These are phyloP conservation scores for Pestalotiopsis sp. DNA, from an alignment of 2,329 filamentous ascomycete species.

Conservation along the genomic window DNA sequence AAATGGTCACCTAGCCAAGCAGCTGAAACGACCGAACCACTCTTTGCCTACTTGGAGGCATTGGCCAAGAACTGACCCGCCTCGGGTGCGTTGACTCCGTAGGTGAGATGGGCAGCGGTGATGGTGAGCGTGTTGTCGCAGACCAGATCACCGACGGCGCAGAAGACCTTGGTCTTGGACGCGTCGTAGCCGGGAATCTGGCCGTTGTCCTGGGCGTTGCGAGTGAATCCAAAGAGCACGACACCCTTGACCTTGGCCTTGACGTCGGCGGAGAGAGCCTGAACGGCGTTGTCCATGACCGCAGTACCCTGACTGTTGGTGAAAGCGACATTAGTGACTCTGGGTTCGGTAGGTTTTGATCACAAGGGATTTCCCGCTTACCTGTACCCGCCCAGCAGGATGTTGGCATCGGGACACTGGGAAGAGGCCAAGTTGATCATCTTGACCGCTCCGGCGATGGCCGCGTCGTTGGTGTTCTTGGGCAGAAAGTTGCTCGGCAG, in stretches of 20 bases:
- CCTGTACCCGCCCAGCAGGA: constrained; percentile 7
- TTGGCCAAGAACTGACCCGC: constrained; percentile 24
- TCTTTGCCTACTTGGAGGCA: not conserved
- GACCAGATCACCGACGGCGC: constrained; percentile 41
- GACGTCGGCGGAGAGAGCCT: constrained; percentile 27
- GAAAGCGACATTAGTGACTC: constrained; percentile 21
- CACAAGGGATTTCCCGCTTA: constrained; percentile 27
- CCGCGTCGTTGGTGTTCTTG: constrained; percentile 29
- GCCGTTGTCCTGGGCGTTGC: constrained; percentile 37
- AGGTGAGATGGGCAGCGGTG: constrained; percentile 39
- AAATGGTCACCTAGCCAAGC: not conserved
- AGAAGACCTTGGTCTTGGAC: constrained; percentile 43
- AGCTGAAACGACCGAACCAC: not conserved
- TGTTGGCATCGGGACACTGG: constrained; percentile 5
- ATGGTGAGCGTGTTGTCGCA: constrained; percentile 39
- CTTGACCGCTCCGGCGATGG: constrained; percentile 27
- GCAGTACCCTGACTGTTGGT: constrained; percentile 37
- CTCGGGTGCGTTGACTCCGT: constrained; percentile 25
- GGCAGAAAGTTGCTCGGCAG: constrained; percentile 32
- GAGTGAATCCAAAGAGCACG: constrained; percentile 41
- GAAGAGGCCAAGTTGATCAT: constrained; percentile 5
- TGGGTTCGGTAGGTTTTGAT: constrained; percentile 27
- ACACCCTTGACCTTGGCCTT: constrained; percentile 36
- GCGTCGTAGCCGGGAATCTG: constrained; percentile 37
- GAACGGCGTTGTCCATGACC: constrained; percentile 40